Percentiles rank a stretch among this genome's conserved stretches.
phyloP scores from a whole-genome alignment of 2,329 filamentous ascomycete species.

The Plenodomus tracheiphilus region DNA sequence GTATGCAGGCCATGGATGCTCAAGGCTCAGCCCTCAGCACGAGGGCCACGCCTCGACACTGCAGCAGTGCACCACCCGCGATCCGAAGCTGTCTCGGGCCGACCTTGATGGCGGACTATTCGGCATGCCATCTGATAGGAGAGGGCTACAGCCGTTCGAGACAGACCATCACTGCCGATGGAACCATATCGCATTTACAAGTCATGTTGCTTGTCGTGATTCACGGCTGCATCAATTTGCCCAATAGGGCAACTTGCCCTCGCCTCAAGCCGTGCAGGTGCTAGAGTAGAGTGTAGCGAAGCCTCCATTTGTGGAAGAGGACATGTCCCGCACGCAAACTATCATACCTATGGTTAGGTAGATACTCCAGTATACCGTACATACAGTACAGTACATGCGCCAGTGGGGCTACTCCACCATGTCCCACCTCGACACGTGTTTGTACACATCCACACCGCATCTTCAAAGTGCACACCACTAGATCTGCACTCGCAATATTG shows the following conservation, averaged over 20 bases:
- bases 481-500: constrained; percentile 4
- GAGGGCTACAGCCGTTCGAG: background rate
- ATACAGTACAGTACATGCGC: background rate
- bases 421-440: constrained; percentile 31
- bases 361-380: background rate
- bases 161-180: background rate
- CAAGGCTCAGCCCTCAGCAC: background rate
- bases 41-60: background rate
- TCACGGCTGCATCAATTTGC: background rate
- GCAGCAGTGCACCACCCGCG: background rate
- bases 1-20: background rate
- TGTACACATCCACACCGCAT: constrained; percentile 21
- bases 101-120: background rate
- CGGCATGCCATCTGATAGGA: background rate
- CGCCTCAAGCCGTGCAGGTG: background rate
- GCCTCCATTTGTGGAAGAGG: background rate
- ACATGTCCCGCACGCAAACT: background rate
- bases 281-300: no score
- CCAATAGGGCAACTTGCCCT: constrained; percentile 4
- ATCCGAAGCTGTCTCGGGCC: background rate
- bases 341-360: no score
- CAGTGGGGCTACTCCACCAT: constrained; percentile 3
- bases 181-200: background rate
- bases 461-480: constrained; percentile 6
- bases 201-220: constrained; percentile 8